These are phyloP conservation scores for Auriscalpium orientale DNA, from an alignment of 768 basidiomycete species.

Conservation along the genomic window DNA sequence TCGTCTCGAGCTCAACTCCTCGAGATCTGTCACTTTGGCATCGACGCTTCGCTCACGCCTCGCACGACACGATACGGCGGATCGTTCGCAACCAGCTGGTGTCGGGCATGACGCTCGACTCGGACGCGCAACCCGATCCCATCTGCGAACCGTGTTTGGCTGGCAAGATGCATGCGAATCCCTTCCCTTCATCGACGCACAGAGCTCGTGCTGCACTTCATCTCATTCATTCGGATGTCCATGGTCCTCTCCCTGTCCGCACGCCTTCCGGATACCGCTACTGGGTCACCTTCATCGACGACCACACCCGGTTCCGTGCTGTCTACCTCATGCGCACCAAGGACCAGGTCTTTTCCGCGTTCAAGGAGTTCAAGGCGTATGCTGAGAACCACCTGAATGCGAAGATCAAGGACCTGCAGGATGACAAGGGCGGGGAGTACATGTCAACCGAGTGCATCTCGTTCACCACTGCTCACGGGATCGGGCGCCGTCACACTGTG, in stretches of 20 bases:
- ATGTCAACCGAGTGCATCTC: conserved; percentile 12
- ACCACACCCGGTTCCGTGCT: too few species aligned
- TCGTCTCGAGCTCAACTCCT: conserved; percentile 2
- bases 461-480: conserved; percentile 13
- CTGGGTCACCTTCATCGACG: too few species aligned
- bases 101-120: too few species aligned
- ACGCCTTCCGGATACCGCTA: neutral
- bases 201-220: conserved; percentile 6
- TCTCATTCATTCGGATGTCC: conserved; percentile 21
- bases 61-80: conserved; percentile 4
- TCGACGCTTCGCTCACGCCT: conserved; percentile 17
- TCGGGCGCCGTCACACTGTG: conserved; percentile 17
- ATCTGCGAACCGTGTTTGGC: conserved; percentile 16
- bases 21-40: conserved; percentile 18
- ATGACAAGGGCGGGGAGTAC: conserved; percentile 22
- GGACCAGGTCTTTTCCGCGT: conserved; percentile 17
- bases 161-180: conserved; percentile 18
- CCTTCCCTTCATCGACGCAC: conserved; percentile 12
- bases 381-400: conserved; percentile 20
- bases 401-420: conserved; percentile 13
- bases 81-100: conserved; percentile 11
- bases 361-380: conserved; percentile 24
- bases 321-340: conserved; percentile 15
- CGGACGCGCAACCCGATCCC: conserved; percentile 9
- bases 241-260: conserved; percentile 8